phyloP scores from a whole-genome alignment of 1,284 basidiomycete species.

The Phaffia rhodozyma region DNA sequence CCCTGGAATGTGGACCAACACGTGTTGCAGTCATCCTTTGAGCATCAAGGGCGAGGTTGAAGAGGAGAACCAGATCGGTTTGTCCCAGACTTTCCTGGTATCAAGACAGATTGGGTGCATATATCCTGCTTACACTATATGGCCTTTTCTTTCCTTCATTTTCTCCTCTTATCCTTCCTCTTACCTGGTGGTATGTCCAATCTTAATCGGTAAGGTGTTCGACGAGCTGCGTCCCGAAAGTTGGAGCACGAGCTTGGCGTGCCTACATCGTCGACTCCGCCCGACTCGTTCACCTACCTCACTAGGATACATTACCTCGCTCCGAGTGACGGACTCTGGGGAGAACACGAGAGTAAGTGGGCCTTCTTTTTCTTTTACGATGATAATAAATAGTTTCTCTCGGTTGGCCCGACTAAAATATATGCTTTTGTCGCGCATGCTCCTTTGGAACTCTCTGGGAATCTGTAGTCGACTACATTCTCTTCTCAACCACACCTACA shows the following conservation, averaged over 20 bases:
- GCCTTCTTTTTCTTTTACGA: not conserved
- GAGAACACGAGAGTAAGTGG: conserved; percentile 87
- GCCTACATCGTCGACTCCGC: conserved; percentile 57
- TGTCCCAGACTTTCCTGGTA: not conserved
- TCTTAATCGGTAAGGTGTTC: conserved; percentile 43
- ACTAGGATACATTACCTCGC: conserved; percentile 97
- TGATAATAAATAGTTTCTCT: too few species aligned
- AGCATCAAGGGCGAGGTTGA: conserved; percentile 63
- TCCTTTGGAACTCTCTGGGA: not conserved
- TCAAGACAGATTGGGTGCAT: not conserved
- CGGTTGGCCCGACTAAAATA: too few species aligned
- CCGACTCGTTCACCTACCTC: conserved; percentile 85
- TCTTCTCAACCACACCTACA: conserved; percentile 86
- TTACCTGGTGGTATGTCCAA: not conserved
- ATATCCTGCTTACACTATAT: not conserved
- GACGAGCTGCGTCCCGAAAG: conserved; percentile 82
- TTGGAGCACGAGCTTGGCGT: conserved; percentile 96
- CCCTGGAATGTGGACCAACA: conserved; percentile 99
- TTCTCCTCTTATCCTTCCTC: not conserved
- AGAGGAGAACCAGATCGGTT: conserved; percentile 59
- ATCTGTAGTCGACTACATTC: conserved; percentile 85
- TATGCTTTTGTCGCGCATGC: not conserved
- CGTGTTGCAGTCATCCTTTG: conserved; percentile 95
- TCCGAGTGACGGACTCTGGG: conserved; percentile 85
- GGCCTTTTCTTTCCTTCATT: not conserved